A percentile compares a stretch with the other conserved stretches of the same genome.
Conservation (phyloP, 257 asterid genomes). For the Lavandula angustifolia region DNA sequence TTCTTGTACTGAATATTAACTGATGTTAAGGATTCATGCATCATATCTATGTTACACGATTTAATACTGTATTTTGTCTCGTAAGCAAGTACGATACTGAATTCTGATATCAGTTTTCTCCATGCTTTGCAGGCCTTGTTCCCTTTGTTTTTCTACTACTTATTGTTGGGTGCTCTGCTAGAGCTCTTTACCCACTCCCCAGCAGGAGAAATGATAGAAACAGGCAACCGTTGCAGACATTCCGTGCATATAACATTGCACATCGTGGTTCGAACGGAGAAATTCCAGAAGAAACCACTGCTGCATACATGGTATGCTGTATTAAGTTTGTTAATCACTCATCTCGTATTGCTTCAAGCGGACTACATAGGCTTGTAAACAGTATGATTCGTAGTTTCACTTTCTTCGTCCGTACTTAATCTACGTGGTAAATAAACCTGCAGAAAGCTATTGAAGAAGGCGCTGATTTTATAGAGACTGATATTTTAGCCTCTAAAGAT, state of each 20-base stretch:
- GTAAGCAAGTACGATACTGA: neutral
- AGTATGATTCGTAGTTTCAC: neutral
- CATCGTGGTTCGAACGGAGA: constrained; percentile 99
- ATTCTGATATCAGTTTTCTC: neutral
- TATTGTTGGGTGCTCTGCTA: constrained; percentile 66
- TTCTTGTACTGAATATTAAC: neutral
- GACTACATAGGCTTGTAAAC: too few relatives aligned
- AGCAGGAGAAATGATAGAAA: constrained; percentile 82
- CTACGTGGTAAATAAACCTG: constrained; percentile 18
- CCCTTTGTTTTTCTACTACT: constrained; percentile 63
- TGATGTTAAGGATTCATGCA: neutral
- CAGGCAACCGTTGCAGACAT: constrained; percentile 73
- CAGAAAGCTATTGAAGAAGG: constrained; percentile 99
- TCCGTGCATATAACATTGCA: constrained; percentile 89
- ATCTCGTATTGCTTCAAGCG: too few relatives aligned
- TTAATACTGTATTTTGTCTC: neutral
- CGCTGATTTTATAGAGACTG: constrained; percentile 94
- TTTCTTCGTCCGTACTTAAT: neutral
- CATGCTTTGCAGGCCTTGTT: constrained; percentile 56
- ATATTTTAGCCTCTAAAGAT: constrained; percentile 81
- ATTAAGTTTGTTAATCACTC: too few relatives aligned
- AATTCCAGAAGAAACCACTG: constrained; percentile 91
- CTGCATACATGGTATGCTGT: constrained; percentile 70
- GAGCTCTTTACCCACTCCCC: constrained; percentile 90
- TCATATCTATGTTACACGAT: neutral